Conservation (phyloP, 345 rosid genomes). For the Schrenkiella parvula region DNA sequence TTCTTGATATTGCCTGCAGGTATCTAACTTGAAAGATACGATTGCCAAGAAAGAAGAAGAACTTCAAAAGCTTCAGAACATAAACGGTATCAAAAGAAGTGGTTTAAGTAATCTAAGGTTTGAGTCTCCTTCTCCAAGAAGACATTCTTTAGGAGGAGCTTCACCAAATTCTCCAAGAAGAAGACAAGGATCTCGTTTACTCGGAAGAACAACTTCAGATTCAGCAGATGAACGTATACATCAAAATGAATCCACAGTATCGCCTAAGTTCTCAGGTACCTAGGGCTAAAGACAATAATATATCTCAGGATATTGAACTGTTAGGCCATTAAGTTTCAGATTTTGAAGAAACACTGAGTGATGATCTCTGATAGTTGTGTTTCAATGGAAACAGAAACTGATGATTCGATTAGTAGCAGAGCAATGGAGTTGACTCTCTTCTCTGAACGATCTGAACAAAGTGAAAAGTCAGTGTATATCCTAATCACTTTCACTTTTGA, state of each 20-base stretch:
- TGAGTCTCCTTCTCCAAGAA: constrained; percentile 57
- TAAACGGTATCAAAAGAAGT: constrained; percentile 40
- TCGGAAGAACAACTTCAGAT: constrained; percentile 50
- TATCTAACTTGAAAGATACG: constrained; percentile 55
- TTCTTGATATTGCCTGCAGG: constrained; percentile 43
- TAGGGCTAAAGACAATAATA: constrained; percentile 8
- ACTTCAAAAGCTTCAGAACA: constrained; percentile 48
- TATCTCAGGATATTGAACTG: not conserved
- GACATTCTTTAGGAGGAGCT: constrained; percentile 45
- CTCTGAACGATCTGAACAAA: not conserved
- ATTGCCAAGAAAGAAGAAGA: constrained; percentile 72
- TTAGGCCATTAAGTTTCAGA: constrained; percentile 54
- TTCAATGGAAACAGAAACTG: not conserved
- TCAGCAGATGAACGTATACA: constrained; percentile 42
- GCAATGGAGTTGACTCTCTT: not conserved
- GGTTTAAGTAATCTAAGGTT: constrained; percentile 35
- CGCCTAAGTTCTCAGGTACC: constrained; percentile 36
- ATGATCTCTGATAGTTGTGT: not conserved
- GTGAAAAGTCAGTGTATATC: not conserved
- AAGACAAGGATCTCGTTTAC: constrained; percentile 35
- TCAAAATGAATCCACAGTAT: constrained; percentile 28
- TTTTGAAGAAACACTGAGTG: constrained; percentile 50
- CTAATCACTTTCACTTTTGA: not conserved
- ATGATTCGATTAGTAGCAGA: not conserved
- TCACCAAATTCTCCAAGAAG: constrained; percentile 27